Base-by-base conservation (phyloP, 1,139 yeast species). In the Sugiyamaella neomexicana region DNA sequence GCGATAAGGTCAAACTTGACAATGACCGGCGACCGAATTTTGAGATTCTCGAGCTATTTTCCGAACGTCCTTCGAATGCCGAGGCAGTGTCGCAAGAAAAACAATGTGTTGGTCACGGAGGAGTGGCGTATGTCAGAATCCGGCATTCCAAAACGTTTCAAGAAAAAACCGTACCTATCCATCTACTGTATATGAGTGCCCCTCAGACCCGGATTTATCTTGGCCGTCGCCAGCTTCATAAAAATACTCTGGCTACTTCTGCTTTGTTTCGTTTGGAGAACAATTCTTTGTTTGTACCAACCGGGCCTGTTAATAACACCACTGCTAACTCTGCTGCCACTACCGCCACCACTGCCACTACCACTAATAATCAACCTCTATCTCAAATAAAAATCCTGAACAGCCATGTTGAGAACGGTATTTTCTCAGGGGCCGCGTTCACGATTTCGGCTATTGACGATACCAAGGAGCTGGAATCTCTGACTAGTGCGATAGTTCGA, bases 381-480 rank as follows among this genome's bases (percentile, higher is more conserved):
- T 16, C 48, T 13, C 38, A 41, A 29, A 37, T 37, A 16, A 39
- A 17, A 9, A n/a, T 5, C 25, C 25, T 54, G 31, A 29, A 43
- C 6, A 20, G 43, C 2, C 17, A 16, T 23, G 2, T 20, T 36
- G 5, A 15, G 2, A 50, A 59, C 1, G 65, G 64, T 6, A 62
- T 76, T 1, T 78, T 78, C 58, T 57, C 65, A 2, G 67, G 67
- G 1, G 78, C 81, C 53, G 53, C 77, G 0, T 79, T 79, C 61
- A 72, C 76, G 8, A 60, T 78, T 12, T 75, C 80, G 2, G 75
- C 75, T 12, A 54, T 65, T 23, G 60, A 57, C 23, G 77, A 74
- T 12, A 38, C 13, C 16, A 71, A 70, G 5, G 72, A 75, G 25
- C 75, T 77, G 50, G 68, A 68, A 25, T 63, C 70, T 13, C 56